Evolutionary conservation across 768 basidiomycete genomes (phyloP), one percentile per base, ranked within the genome.

Genomic region (Leccinum uliginosum): DNA sequence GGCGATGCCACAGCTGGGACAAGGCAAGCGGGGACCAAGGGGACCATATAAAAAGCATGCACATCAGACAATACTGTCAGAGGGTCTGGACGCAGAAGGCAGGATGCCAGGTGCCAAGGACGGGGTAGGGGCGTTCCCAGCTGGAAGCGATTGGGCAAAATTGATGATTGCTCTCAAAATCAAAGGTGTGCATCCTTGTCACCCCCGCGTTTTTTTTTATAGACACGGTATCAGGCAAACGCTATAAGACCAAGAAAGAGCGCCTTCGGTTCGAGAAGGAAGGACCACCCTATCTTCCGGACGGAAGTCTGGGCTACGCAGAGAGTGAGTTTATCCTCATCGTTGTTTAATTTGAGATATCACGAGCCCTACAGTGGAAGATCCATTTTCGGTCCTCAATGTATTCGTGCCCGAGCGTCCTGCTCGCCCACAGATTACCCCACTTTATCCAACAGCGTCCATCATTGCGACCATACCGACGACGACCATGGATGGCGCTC

Each of bases 221-320:
- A 48, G 0, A 54, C 3, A 21, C 0, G 3, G 1, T 26, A 11
- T 23, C 6, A 62, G 89, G 87, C 19, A 91, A 90, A 63, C 80
- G 83, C 11, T 90, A 91, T 65, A 82, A 81, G 54, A 91, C 89
- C 2, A 92, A 92, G 76, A 91, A 87, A 63, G 89, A 92, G 61
- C 78, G 89, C 10, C 62, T 90, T 56, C 78, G 86, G n/a, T 78
- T 91, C 46, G 90, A 91, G 64, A 86, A 82, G 58, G 83, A 85
- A 58, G 89, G 89, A 0, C 87, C 86, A 17, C 90, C 89, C 1
- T 77, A 79, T 23, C 75, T 76, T 6, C 66, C 81, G n/a, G 89
- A 92, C 65, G 89, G 89, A n/a, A 91, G 89, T 68, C 73, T 91
- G 30, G 84, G 89, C 70, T 90, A 89, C 62, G 62, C 78, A 24